Evolutionary conservation across 495 filamentous ascomycete species (phyloP).

Genomic region (Chaetomium cochliodes): DNA sequence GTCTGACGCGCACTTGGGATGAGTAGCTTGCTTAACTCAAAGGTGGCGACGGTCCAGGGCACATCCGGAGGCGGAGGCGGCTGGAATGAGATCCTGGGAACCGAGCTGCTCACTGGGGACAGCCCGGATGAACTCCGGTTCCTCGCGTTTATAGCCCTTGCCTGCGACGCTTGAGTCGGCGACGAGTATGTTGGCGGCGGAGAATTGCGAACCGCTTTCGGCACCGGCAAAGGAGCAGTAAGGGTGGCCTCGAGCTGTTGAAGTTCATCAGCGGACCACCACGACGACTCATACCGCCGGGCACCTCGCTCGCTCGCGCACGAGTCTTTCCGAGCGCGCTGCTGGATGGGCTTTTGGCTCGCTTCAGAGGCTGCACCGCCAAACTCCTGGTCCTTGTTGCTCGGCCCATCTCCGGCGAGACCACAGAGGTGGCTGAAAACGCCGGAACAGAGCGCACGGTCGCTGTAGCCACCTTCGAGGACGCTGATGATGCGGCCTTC

Average conservation of each 20-base stretch:
- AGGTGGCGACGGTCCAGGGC: constrained; percentile 75
- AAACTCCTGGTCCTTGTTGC: constrained; percentile 40
- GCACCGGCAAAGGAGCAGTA: constrained; percentile 54
- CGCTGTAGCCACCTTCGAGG: constrained; percentile 92
- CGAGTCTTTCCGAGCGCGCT: constrained; percentile 39
- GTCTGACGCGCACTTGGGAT: constrained; percentile 72
- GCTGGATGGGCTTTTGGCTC: constrained; percentile 45
- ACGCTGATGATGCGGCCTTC: constrained; percentile 88
- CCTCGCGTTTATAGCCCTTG: constrained; percentile 64
- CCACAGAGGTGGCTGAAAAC: constrained; percentile 86
- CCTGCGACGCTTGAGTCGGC: constrained; percentile 74
- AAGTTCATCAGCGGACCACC: constrained; percentile 74
- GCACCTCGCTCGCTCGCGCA: constrained; percentile 28
- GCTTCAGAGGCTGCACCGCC: constrained; percentile 54
- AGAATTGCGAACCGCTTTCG: constrained; percentile 53
- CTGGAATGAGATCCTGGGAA: constrained; percentile 31
- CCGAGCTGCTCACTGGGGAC: constrained; percentile 34
- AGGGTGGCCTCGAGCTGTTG: constrained; percentile 56
- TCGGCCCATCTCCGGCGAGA: constrained; percentile 56
- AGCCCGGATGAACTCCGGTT: constrained; percentile 49
- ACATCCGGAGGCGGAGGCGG: constrained; percentile 74
- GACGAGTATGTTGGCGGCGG: constrained; percentile 66
- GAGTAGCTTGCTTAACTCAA: constrained; percentile 77
- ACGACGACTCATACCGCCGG: constrained; percentile 60
- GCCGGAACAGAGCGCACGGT: constrained; percentile 82